These are phyloP conservation scores for Combretum micranthum DNA, from an alignment of 345 rosid genomes.

Conservation along the genomic window DNA sequence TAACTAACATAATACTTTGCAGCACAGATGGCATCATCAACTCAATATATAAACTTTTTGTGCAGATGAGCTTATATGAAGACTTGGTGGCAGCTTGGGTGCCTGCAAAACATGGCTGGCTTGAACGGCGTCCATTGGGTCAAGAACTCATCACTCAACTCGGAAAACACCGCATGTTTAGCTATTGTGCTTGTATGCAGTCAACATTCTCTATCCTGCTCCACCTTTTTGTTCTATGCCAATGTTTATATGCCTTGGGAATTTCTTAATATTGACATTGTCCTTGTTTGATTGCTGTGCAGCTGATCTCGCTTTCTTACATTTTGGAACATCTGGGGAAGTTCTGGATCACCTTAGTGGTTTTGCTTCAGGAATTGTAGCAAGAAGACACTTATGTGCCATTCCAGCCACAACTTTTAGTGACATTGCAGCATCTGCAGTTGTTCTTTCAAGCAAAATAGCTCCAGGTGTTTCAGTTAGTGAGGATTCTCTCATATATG, in stretches of 20 bases:
- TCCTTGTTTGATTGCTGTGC: slow-evolving; percentile 24
- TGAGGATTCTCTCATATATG: slow-evolving; percentile 90
- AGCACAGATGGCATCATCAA: too few species aligned
- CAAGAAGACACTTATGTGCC: slow-evolving; percentile 89
- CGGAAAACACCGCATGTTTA: slow-evolving; percentile 73
- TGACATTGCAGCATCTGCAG: slow-evolving; percentile 88
- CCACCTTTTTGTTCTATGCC: slow-evolving; percentile 6
- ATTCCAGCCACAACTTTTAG: slow-evolving; percentile 87
- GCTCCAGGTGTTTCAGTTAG: slow-evolving; percentile 82
- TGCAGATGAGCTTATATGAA: slow-evolving; percentile 96
- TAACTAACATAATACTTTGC: too few species aligned
- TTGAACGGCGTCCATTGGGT: slow-evolving; percentile 59
- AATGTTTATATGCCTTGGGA: not conserved
- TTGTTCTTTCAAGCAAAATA: slow-evolving; percentile 80
- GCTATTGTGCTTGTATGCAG: slow-evolving; percentile 79
- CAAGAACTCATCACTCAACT: slow-evolving; percentile 57
- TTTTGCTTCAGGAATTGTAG: slow-evolving; percentile 69
- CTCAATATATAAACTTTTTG: not conserved
- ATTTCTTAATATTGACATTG: not conserved
- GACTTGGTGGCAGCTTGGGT: slow-evolving; percentile 99
- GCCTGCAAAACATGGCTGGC: slow-evolving; percentile 87
- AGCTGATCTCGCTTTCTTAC: slow-evolving; percentile 82
- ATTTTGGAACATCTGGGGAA: slow-evolving; percentile 98
- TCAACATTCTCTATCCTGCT: not conserved
- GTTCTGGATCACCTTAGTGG: slow-evolving; percentile 88